These are phyloP conservation scores for Colletotrichum sansevieriae DNA, from an alignment of 2,329 filamentous ascomycete species.

Conservation along the genomic window DNA sequence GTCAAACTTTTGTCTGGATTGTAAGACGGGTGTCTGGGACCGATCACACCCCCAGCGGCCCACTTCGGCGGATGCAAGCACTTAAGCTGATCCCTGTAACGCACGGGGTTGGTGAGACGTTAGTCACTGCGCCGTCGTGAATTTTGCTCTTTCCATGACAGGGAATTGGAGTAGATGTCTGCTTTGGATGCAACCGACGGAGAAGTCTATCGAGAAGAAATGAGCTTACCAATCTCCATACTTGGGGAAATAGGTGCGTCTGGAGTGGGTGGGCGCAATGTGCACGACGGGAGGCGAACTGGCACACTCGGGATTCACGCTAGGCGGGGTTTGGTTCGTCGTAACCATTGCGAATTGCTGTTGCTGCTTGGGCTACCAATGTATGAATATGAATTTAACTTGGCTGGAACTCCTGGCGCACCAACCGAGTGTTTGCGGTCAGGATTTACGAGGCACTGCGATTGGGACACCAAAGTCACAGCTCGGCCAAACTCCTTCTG, in stretches of 20 bases:
- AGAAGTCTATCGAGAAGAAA: too few relatives aligned
- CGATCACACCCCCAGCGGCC: not conserved
- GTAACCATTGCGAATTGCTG: not conserved
- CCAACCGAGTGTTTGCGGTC: not conserved
- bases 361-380: not conserved
- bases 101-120: constrained; percentile 15
- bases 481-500: not conserved
- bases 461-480: not conserved
- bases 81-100: constrained; percentile 17
- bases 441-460: not conserved
- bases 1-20: not conserved
- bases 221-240: not conserved
- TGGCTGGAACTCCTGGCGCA: too few relatives aligned
- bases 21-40: not conserved
- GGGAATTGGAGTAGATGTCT: too few relatives aligned
- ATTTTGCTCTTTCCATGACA: too few relatives aligned
- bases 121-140: not conserved
- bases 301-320: not conserved
- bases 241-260: not conserved
- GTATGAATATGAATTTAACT: too few relatives aligned
- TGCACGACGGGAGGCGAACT: not conserved
- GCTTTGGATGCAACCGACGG: too few relatives aligned
- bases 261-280: not conserved
- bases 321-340: not conserved
- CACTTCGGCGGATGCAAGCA: constrained; percentile 28